Percentiles rank a stretch among this genome's conserved stretches.
phyloP scores from a whole-genome alignment of 176 grass and related monocot genomes.

The Avena sativa region DNA sequence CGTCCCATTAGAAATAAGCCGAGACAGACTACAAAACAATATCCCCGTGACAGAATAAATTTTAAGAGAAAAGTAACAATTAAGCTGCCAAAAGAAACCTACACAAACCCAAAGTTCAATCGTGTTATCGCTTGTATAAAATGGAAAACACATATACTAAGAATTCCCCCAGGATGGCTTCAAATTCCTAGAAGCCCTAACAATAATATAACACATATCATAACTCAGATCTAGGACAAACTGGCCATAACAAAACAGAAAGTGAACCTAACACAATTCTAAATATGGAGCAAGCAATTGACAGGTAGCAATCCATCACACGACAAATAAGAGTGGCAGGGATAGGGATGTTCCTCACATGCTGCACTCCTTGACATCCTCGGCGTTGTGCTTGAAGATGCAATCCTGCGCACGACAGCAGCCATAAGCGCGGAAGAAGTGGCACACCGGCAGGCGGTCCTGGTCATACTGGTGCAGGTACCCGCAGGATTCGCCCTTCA shows the following conservation, averaged over 20 bases:
- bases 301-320: not conserved
- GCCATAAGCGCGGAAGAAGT: slow-evolving; percentile 49
- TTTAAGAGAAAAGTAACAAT: not conserved
- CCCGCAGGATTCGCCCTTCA: slow-evolving; percentile 65
- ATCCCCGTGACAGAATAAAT: too few species aligned
- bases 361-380: slow-evolving; percentile 65
- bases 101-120: not conserved
- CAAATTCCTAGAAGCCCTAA: not conserved
- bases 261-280: not conserved
- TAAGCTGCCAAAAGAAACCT: not conserved
- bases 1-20: not conserved
- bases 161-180: not conserved
- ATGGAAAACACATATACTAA: not conserved
- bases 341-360: slow-evolving; percentile 45
- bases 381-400: slow-evolving; percentile 62
- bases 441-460: slow-evolving; percentile 65
- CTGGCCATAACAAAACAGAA: not conserved
- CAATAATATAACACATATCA: not conserved
- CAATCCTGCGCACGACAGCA: slow-evolving; percentile 66
- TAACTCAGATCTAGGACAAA: not conserved
- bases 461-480: slow-evolving; percentile 73
- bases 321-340: not conserved
- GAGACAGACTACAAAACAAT: not conserved
- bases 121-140: not conserved
- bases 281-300: not conserved